phyloP scores from a whole-genome alignment of 139 green algal genomes.

The Yamagishiella unicocca region DNA sequence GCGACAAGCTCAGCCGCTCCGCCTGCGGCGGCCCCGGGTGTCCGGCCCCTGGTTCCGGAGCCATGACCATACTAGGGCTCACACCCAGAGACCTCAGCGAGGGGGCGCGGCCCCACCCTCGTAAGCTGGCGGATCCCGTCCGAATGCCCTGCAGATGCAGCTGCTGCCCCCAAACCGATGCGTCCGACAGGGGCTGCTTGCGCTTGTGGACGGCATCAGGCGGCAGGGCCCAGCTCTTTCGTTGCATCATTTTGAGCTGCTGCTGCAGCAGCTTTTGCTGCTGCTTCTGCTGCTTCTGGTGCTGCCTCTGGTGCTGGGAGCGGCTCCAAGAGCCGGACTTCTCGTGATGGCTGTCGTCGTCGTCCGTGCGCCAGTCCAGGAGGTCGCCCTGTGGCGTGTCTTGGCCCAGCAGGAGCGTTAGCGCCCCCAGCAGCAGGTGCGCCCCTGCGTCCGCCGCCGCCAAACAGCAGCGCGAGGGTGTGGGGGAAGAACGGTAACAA shows the following conservation, averaged over 20 bases:
- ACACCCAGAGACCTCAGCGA: too few relatives aligned
- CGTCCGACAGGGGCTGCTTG: too few relatives aligned
- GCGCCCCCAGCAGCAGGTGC: constrained; percentile 81
- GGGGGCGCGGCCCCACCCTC: not conserved
- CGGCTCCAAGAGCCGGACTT: constrained; percentile 1
- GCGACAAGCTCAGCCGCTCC: too few relatives aligned
- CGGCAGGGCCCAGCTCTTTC: too few relatives aligned
- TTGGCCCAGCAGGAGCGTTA: constrained; percentile 70
- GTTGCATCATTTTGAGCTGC: not conserved
- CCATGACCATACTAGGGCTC: too few relatives aligned
- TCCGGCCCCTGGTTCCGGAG: too few relatives aligned
- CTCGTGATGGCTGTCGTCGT: not conserved
- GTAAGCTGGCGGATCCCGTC: not conserved
- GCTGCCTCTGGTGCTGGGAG: not conserved
- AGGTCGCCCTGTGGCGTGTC: constrained; percentile 74
- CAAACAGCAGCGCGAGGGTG: too few relatives aligned
- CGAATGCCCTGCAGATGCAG: not conserved
- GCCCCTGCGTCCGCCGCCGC: constrained; percentile 61
- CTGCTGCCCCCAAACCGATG: too few relatives aligned
- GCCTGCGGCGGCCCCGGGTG: too few relatives aligned
- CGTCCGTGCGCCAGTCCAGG: not conserved
- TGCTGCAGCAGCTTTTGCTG: not conserved
- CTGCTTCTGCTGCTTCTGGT: not conserved
- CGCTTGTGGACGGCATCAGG: too few relatives aligned
- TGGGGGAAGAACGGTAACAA: not conserved